Base-by-base conservation (phyloP, 176 grass and related monocot species). In the Oropetium thomaeum region DNA sequence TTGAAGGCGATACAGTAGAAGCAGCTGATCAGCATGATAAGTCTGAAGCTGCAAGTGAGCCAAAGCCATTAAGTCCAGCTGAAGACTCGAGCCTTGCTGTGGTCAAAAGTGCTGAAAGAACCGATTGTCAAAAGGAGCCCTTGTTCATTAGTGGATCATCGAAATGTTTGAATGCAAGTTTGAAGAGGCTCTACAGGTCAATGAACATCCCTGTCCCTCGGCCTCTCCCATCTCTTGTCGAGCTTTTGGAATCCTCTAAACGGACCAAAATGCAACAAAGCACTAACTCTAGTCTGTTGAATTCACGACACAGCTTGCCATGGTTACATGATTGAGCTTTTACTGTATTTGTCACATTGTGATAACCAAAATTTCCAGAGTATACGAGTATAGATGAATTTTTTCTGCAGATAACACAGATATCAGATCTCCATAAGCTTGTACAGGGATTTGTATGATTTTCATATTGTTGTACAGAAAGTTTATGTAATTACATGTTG, bases 111-210 rank as follows among this genome's bases (percentile, higher is more conserved):
- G n/a, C 16, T 40, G 41, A 54, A 61, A 48, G 15, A 69, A 32
- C 69, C 51, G 67, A 72, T 35, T 66, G 40, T 74, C 22, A 64
- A 65, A 66, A 34, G 44, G 83, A 74, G 53, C 69, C 12, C 42
- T 66, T 42, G 30, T 70, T 27, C 58, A 77, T 39, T 35, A 41
- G 84, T 71, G 96, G 89, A 51, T 92, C 87, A 37, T 88, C 84
- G 0, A 79, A 79, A 80, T 79, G 65, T 64, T 85, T 94, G 70
- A 88, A 90, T 78, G 26, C 80, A 70, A 95, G 88, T 84, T 86
- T 99, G 87, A 99, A 86, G 78, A 88, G 76, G 53, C 27, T 95
- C 30, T 99, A 99, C 71, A 92, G 91, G 74, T 95, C 91, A 28
- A 94, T 76, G 85, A 90, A 95, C 84, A 58, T 99, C 62, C 82